Base-by-base conservation (phyloP, 1,139 yeast genomes). In the Pichia sp. region DNA sequence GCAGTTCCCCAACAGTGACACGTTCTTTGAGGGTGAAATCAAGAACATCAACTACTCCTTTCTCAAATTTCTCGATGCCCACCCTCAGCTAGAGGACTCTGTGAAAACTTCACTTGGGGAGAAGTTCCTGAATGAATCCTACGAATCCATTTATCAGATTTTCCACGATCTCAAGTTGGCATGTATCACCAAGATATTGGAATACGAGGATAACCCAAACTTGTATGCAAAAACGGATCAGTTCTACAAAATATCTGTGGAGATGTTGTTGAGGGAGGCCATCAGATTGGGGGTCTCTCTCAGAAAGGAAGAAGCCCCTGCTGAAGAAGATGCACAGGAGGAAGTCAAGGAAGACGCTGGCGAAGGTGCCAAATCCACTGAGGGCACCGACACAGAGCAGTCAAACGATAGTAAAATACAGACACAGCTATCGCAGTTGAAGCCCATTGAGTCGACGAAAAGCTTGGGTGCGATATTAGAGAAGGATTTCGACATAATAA, bases 131-230 rank as follows among this genome's bases (percentile, higher is more conserved):
- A 45, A 59, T 1, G 64, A 70, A 0, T 64, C 69, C 31, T 85
- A 85, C 63, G 62, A 63, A 1, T 64, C 75, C 0, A 73, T 84
- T 9, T 85, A 84, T 62, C 72, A 72, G 48, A 63, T 90, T 14
- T 89, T 79, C 64, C 93, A 87, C 65, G 98, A 92, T 68, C 69
- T 92, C 57, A 87, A 83, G 63, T 72, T 85, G 17, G 85, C 87
- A 0, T 75, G 85, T 46, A 78, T 83, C 9, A 66, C 78, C 30
- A 59, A 55, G 46, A 72, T 77, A 40, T 42, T 58, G 12, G 57
- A 61, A 43, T 50, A 55, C 27, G 65, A 63, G 46, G 51, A 59
- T 41, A 55, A 60, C 33, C 75, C 87, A 27, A 73, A 74, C 41
- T 33, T 51, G 2, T 91, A 91, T 66, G 72, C 71, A 24, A 75